Base-by-base conservation (phyloP, 768 basidiomycete species). In the Boletus coccyginus region DNA sequence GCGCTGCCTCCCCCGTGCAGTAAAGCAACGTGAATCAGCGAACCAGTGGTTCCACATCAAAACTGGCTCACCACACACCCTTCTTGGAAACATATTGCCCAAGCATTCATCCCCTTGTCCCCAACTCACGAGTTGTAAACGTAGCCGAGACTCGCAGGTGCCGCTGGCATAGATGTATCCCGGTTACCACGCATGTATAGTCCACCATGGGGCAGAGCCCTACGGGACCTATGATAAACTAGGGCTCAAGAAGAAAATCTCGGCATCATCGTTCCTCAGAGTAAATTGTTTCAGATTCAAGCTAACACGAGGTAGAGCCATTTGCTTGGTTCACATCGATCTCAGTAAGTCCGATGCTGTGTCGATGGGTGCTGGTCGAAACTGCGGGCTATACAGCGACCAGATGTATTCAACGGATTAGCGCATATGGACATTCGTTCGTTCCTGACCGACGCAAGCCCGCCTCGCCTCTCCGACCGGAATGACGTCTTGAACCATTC, bases 401-500 rank as follows among this genome's bases (percentile, higher is more conserved):
- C 13, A 12, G 5, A 9, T 29, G 33, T 38, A 10, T 36, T 7
- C 31, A 29, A 13, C 52, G 36, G 7, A 19, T 29, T 27, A 27
- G 19, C 10, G 53, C 35, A 43, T 14, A 29, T 24, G n/a, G 19
- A 29, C 24, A 33, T 45, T n/a, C 47, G 39, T 40, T 38, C 47
- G 57, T 58, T 29, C 43, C 41, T 46, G 38, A 19, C 32, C 36
- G 24, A 46, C 19, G 11, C 16, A 46, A 33, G 17, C 16, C 24
- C n/a, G 7, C 39, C 35, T 41, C n/a, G 7, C 39, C 35, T 46
- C 24, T 12, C 11, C 47, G 36, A 33, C 46, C 24, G 59, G 17
- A 43, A 52, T 59, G 57, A 53, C 50, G 57, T 48, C 41, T 50
- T 36, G 40, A 39, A 46, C 19, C 44, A 58, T 46, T 58, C 44